These are phyloP conservation scores for Cladosporium colombiae DNA, from an alignment of 2,329 filamentous ascomycete species.

Conservation along the genomic window DNA sequence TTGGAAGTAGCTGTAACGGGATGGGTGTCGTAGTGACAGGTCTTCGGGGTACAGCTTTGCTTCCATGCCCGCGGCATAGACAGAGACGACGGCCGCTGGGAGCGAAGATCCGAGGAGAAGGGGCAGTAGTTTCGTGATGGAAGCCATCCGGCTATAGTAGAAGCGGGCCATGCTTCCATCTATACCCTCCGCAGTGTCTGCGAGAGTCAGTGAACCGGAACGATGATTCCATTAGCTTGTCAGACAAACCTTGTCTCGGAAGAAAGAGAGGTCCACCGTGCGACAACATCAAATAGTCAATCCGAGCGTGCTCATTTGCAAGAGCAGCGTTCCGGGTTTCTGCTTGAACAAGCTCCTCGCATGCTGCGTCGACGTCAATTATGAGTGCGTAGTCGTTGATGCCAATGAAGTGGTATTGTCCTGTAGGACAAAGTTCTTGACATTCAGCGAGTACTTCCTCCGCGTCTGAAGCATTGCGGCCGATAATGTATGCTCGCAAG, in stretches of 20 bases:
- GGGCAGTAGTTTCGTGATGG: not conserved
- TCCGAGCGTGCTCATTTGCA: not conserved
- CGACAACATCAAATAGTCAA: slow-evolving; percentile 4
- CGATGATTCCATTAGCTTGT: not conserved
- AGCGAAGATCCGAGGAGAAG: not conserved
- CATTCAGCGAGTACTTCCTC: not conserved
- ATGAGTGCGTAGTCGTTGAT: not conserved
- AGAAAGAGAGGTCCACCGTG: slow-evolving; percentile 1
- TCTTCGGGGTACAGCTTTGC: not conserved
- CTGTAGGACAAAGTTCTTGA: not conserved
- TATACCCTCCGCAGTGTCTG: not conserved
- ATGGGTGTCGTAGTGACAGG: not conserved
- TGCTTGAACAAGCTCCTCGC: not conserved
- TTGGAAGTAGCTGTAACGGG: slow-evolving; percentile 1
- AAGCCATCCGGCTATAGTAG: slow-evolving; percentile 6
- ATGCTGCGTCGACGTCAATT: not conserved
- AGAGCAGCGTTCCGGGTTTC: not conserved
- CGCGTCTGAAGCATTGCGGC: not conserved
- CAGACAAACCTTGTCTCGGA: slow-evolving; percentile 1
- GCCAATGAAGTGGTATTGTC: not conserved
- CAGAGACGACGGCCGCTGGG: not conserved
- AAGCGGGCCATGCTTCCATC: slow-evolving; percentile 4
- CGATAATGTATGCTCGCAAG: not conserved
- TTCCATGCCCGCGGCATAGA: slow-evolving; percentile 6
- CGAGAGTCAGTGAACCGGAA: not conserved